phyloP scores from a whole-genome alignment of 176 grass and related monocot species.

The Carex myosuroides region DNA sequence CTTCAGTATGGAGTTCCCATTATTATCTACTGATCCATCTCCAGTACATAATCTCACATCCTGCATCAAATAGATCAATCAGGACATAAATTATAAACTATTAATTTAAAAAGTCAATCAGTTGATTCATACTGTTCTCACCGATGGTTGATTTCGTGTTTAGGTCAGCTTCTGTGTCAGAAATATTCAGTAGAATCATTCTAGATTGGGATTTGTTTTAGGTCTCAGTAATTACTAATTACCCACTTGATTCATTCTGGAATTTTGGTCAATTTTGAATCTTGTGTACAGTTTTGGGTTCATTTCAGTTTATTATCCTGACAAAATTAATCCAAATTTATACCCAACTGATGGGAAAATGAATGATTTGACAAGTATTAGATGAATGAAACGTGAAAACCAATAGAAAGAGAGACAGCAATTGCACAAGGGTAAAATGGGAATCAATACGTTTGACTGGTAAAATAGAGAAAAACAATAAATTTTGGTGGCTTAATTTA shows the following conservation, averaged over 20 bases:
- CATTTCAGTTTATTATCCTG: not conserved
- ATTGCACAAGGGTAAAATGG: not conserved
- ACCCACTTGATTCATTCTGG: not conserved
- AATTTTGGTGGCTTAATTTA: not conserved
- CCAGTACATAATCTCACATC: slow-evolving; percentile 43
- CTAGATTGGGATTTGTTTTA: not conserved
- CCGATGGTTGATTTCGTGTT: not conserved
- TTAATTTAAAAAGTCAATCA: not conserved
- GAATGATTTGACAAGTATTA: no score
- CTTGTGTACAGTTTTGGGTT: not conserved
- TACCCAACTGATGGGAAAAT: not conserved
- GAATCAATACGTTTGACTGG: not conserved
- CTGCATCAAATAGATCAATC: slow-evolving; percentile 22
- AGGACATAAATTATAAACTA: not conserved
- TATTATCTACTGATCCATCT: slow-evolving; percentile 67
- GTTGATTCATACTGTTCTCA: not conserved
- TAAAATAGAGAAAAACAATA: not conserved
- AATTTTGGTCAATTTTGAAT: not conserved
- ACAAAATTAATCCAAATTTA: not conserved
- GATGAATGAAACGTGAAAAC: no score
- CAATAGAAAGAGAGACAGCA: not conserved
- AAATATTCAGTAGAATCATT: not conserved
- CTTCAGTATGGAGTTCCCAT: slow-evolving; percentile 71
- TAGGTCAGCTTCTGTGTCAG: no score
- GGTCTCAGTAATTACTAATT: not conserved